Evolutionary conservation across 192 early-diverging fungal genomes (phyloP).

Genomic region (Phycomyces blakesleeanus): DNA sequence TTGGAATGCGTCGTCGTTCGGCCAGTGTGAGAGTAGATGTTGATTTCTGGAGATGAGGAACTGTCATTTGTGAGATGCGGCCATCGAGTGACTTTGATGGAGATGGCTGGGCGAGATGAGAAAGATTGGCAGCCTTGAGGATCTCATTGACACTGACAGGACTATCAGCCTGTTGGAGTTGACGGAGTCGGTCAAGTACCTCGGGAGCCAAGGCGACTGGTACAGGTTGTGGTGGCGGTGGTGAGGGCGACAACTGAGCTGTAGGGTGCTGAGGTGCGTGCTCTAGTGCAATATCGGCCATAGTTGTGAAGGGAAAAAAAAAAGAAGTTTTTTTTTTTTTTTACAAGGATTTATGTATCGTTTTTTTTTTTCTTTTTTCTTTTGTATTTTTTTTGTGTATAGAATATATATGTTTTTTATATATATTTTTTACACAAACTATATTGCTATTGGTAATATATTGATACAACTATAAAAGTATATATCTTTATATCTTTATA

Average conservation of each 20-base stretch:
- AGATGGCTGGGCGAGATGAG: constrained; percentile 17
- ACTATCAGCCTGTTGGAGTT: constrained; percentile 18
- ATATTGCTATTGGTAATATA: too few species aligned
- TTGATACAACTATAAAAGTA: too few species aligned
- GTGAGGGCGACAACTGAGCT: not conserved
- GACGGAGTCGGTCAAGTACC: constrained; percentile 13
- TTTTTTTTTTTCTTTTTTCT: too few species aligned
- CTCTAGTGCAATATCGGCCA: not conserved
- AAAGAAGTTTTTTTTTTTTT: too few species aligned
- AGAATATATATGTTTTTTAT: too few species aligned
- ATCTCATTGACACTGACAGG: constrained; percentile 27
- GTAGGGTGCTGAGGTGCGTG: not conserved
- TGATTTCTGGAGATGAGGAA: constrained; percentile 4
- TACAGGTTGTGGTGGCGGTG: not conserved
- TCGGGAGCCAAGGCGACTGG: constrained; percentile 12
- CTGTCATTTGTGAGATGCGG: not conserved
- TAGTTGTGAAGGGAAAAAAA: too few species aligned
- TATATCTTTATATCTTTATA: too few species aligned
- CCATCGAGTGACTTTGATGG: constrained; percentile 2
- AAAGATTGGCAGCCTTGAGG: constrained; percentile 22
- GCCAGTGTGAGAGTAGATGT: constrained; percentile 23
- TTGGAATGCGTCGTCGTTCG: constrained; percentile 33
- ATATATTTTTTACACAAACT: too few species aligned
- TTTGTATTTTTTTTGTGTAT: too few species aligned
- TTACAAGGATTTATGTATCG: too few species aligned